phyloP scores from a whole-genome alignment of 1,284 basidiomycete species.

The Rhodotorula sp. region DNA sequence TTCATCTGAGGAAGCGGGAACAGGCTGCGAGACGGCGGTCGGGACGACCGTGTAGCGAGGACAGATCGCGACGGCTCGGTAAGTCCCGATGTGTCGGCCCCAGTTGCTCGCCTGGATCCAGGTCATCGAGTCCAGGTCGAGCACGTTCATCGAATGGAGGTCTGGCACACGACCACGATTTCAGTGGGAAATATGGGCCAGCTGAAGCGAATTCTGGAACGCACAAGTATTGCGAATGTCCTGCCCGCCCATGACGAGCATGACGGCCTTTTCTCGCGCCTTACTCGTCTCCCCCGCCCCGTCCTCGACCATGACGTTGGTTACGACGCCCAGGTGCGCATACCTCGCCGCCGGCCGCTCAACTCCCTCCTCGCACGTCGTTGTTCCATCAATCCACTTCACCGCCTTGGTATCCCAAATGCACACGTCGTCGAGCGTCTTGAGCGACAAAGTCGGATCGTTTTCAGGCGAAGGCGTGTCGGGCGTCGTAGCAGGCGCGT shows the following conservation, averaged over 20 bases:
- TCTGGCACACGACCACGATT: too few species aligned
- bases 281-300: neutral
- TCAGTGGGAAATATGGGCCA: too few species aligned
- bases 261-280: constrained; percentile 7
- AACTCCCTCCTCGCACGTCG: constrained; percentile 42
- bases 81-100: constrained; percentile 85
- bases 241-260: constrained; percentile 87
- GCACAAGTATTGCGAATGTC: constrained; percentile 57
- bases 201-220: neutral
- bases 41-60: constrained; percentile 55
- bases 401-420: constrained; percentile 71
- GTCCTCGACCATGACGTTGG: neutral
- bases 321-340: constrained; percentile 68
- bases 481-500: constrained; percentile 45
- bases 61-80: constrained; percentile 76
- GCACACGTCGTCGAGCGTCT: constrained; percentile 78
- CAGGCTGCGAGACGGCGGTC: constrained; percentile 54
- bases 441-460: constrained; percentile 55
- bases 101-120: constrained; percentile 80
- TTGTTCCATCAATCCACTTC: constrained; percentile 57
- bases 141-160: constrained; percentile 87
- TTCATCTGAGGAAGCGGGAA: neutral
- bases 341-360: constrained; percentile 76
- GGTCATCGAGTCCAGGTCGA: constrained; percentile 65
- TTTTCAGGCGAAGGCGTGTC: neutral